Evolutionary conservation across 768 basidiomycete species (phyloP).

Genomic region (Leccinellum albellum): DNA sequence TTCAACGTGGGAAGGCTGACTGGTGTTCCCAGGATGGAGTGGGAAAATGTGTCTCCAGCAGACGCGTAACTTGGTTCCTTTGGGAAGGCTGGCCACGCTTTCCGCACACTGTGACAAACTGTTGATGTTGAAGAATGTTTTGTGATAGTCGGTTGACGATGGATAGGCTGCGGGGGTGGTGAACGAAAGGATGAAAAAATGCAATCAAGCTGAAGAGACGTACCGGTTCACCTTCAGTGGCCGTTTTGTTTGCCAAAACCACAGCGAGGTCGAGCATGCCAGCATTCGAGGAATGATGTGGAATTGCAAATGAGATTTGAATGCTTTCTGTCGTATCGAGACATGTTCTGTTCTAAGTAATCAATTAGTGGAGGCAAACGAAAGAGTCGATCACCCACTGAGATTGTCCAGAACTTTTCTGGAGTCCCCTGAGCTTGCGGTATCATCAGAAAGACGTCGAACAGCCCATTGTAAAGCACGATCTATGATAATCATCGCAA

Average conservation of each 20-base stretch:
- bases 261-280: conserved; percentile 43
- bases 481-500: conserved; percentile 37
- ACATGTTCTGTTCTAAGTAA: conserved; percentile 13
- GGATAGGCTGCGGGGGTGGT: conserved; percentile 44
- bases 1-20: conserved; percentile 79
- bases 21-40: conserved; percentile 72
- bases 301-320: conserved; percentile 57
- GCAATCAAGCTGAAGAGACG: background rate
- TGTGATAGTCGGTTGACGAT: conserved; percentile 76
- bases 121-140: conserved; percentile 63
- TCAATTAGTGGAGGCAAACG: background rate
- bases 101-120: conserved; percentile 50
- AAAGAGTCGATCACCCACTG: conserved; percentile 29
- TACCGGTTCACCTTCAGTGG: conserved; percentile 57
- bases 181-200: background rate
- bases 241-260: conserved; percentile 36
- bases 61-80: conserved; percentile 48
- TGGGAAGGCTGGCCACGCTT: conserved; percentile 20
- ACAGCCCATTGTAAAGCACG: conserved; percentile 53
- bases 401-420: conserved; percentile 32
- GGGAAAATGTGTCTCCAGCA: conserved; percentile 68
- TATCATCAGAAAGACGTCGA: conserved; percentile 38
- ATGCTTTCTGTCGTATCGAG: conserved; percentile 5
- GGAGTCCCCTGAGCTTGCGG: conserved; percentile 18
- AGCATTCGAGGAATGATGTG: conserved; percentile 48